These are phyloP conservation scores for Kokia cookei DNA, from an alignment of 441 rosid genomes.

Conservation along the genomic window DNA sequence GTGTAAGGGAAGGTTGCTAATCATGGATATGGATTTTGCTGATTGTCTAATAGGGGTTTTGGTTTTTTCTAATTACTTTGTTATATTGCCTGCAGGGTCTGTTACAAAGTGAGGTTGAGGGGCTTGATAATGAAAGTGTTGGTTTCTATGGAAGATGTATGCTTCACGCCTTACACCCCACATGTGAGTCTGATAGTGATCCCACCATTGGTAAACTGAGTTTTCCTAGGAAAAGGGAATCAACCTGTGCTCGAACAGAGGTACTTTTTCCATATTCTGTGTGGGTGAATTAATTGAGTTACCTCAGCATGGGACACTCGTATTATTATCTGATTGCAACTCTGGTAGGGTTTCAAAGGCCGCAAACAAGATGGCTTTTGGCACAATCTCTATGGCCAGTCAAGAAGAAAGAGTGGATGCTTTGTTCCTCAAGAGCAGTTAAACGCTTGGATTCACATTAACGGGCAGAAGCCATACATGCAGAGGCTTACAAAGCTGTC, in stretches of 20 bases:
- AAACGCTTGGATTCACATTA: slow-evolving; percentile 59
- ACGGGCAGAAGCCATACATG: slow-evolving; percentile 38
- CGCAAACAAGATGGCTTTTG: slow-evolving; percentile 45
- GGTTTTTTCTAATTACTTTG: background rate
- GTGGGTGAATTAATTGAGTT: background rate
- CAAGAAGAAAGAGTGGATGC: slow-evolving; percentile 32
- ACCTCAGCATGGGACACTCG: background rate
- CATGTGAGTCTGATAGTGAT: slow-evolving; percentile 16
- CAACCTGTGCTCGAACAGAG: slow-evolving; percentile 52
- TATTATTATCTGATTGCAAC: background rate
- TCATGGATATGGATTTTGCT: background rate
- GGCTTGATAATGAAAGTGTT: slow-evolving; percentile 33
- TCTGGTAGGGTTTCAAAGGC: slow-evolving; percentile 43
- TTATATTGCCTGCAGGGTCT: slow-evolving; percentile 29
- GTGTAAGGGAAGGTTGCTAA: background rate
- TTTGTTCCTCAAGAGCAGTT: slow-evolving; percentile 56
- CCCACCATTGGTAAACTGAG: slow-evolving; percentile 8
- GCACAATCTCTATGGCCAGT: slow-evolving; percentile 22
- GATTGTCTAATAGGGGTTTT: background rate
- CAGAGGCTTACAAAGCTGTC: slow-evolving; percentile 27
- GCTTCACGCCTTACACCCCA: slow-evolving; percentile 23
- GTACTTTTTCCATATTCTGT: slow-evolving; percentile 19
- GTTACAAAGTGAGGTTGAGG: slow-evolving; percentile 54
- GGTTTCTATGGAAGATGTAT: slow-evolving; percentile 48
- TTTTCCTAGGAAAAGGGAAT: slow-evolving; percentile 19